A percentile compares a stretch with the other conserved stretches of the same genome.
Evolutionary conservation across 371 early-diverging fungal species (phyloP).

Genomic region (Zopfochytrium polystomum): DNA sequence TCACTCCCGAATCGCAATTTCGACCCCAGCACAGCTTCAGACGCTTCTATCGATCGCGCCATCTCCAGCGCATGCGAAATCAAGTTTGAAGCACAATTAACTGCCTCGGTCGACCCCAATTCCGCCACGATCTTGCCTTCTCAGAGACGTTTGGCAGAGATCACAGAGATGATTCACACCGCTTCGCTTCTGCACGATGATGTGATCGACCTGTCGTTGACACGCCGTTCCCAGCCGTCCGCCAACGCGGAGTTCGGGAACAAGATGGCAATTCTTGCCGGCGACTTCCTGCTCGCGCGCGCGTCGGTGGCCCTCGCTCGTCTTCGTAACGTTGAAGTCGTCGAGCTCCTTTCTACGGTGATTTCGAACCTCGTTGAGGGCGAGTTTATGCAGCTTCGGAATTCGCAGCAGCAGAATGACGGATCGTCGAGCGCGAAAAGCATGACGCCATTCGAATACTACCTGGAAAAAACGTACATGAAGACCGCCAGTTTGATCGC

Average conservation of each 20-base stretch:
- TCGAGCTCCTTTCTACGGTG: conserved; percentile 88
- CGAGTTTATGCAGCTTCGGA: conserved; percentile 92
- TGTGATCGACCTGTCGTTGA: conserved; percentile 70
- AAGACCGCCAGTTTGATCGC: conserved; percentile 95
- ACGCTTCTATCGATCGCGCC: conserved; percentile 24
- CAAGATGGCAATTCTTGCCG: conserved; percentile 94
- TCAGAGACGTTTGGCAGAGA: conserved; percentile 90
- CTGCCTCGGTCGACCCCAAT: not conserved
- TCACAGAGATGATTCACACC: conserved; percentile 96
- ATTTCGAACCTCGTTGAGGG: conserved; percentile 93
- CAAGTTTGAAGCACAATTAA: not conserved
- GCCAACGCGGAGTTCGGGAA: conserved; percentile 89
- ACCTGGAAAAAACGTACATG: conserved; percentile 90
- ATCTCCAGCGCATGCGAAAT: conserved; percentile 8
- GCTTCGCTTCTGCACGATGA: conserved; percentile 94
- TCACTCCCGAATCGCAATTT: not conserved
- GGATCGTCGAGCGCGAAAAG: conserved; percentile 3
- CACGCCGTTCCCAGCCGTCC: conserved; percentile 68
- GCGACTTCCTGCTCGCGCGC: conserved; percentile 90
- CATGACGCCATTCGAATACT: conserved; percentile 71
- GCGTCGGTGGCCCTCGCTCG: conserved; percentile 87
- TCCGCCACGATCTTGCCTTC: conserved; percentile 67
- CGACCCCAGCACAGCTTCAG: not conserved
- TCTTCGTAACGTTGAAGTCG: conserved; percentile 83
- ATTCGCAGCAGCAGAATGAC: conserved; percentile 40